phyloP scores from a whole-genome alignment of 495 filamentous ascomycete species.

The Penicillium argentinense region DNA sequence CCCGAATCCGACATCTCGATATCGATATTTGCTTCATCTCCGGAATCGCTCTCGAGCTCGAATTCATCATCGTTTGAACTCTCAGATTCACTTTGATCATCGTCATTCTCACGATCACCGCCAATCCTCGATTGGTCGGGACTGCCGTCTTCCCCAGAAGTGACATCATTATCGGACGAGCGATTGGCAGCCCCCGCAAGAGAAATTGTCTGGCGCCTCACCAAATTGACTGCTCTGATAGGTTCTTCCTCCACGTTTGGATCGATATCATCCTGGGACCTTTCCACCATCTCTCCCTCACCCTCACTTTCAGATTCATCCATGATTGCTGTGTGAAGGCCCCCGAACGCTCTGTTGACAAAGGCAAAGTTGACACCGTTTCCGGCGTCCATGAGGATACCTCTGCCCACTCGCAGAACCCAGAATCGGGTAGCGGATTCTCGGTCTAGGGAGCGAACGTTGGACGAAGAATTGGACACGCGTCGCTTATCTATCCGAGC shows the following conservation, averaged over 20 bases:
- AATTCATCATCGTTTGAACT: background rate
- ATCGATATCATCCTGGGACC: conserved; percentile 46
- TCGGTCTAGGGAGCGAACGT: conserved; percentile 34
- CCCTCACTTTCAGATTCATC: conserved; percentile 38
- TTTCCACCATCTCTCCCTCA: conserved; percentile 29
- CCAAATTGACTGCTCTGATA: conserved; percentile 33
- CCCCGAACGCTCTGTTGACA: conserved; percentile 65
- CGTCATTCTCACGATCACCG: background rate
- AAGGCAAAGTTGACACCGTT: conserved; percentile 56
- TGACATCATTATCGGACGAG: too few species aligned
- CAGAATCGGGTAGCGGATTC: conserved; percentile 55
- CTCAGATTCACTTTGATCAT: background rate
- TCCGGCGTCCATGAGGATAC: conserved; percentile 61
- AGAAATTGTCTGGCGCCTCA: background rate
- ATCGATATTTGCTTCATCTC: conserved; percentile 16
- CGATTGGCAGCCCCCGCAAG: background rate
- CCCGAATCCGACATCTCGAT: conserved; percentile 11
- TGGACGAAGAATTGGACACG: conserved; percentile 19
- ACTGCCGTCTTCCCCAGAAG: background rate
- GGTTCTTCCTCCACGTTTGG: conserved; percentile 40
- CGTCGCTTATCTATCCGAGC: conserved; percentile 32
- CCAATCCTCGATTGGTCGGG: background rate
- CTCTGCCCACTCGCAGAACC: conserved; percentile 60
- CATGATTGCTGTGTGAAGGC: conserved; percentile 39
- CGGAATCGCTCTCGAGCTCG: background rate